Evolutionary conservation across 176 grass and related monocot genomes (phyloP), one percentile per base, ranked within the genome.

Genomic region (Stipa capillata): DNA sequence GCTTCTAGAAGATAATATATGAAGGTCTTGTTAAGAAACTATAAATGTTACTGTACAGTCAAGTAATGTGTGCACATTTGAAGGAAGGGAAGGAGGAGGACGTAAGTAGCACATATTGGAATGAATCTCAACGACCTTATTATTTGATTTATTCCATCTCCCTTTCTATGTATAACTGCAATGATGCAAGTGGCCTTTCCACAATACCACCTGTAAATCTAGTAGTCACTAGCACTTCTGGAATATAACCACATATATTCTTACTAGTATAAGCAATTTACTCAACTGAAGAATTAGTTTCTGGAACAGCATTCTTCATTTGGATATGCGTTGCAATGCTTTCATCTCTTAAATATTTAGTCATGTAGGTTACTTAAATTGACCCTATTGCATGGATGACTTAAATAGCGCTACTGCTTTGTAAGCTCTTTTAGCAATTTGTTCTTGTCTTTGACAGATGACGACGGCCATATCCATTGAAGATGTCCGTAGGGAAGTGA

Each of bases 401-500:
- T 48, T 32, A 57, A 88, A 68, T 45, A 57, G 8, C n/a, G 53
- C 71, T 39, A 49, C 51, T 54, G 8, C n/a, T 53, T 53, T 18
- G 8, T 29, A 53, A 48, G 3, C 29, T 43, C 4, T 73, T 73
- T 25, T 33, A 77, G 17, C 56, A 77, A 44, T 23, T 61, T 23
- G 17, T 18, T 72, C 48, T 43, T 74, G 35, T 74, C 33, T 79
- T 84, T 88, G 20, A 78, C 90, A 97, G 94, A 94, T 97, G 91
- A 94, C 86, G 49, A 97, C 91, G 5, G 84, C 87, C 64, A 94
- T 97, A 84, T 91, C 94, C 74, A 92, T 97, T 58, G 94, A 97
- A 86, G 91, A 92, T 94, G 91, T 97, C 57, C 87, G 87, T 81
- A 86, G 91, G 65, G 94, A 97, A 59, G 91, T 97, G 60, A 97